A percentile compares a stretch with the other conserved stretches of the same genome.
These are phyloP conservation scores for Nakaseomyces nivariensis DNA, from an alignment of 1,139 yeast species.

Conservation along the genomic window DNA sequence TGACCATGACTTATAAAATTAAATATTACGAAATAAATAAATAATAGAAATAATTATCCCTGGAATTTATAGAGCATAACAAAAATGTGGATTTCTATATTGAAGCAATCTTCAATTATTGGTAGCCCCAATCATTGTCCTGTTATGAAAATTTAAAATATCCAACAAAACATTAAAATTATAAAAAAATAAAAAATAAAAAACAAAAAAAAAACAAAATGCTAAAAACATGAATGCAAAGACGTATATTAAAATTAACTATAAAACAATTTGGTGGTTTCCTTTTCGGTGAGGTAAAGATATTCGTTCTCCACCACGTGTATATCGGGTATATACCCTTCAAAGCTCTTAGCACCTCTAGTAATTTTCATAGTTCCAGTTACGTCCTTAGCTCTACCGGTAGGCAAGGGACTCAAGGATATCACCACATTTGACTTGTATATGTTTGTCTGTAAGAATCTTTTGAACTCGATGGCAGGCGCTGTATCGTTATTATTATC, in stretches of 20 bases:
- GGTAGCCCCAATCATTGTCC: too few relatives aligned
- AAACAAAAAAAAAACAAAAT: neutral
- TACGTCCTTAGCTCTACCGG: constrained; percentile 77
- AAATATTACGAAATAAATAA: neutral
- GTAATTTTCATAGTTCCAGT: constrained; percentile 60
- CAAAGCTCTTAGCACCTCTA: constrained; percentile 36
- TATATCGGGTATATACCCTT: constrained; percentile 9
- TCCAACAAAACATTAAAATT: too few relatives aligned
- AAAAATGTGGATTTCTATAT: too few relatives aligned
- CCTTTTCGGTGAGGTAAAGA: constrained; percentile 51
- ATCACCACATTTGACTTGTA: constrained; percentile 28
- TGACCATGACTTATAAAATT: neutral
- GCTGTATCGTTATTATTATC: constrained; percentile 8
- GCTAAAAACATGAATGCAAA: neutral
- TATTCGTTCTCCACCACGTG: constrained; percentile 52
- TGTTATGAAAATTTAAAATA: too few relatives aligned
- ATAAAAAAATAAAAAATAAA: too few relatives aligned
- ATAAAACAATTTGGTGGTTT: constrained; percentile 35
- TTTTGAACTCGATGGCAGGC: constrained; percentile 16
- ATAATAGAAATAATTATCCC: too few relatives aligned
- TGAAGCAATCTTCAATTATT: too few relatives aligned
- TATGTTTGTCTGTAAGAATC: constrained; percentile 18
- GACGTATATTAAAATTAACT: constrained; percentile 20
- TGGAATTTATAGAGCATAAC: too few relatives aligned
- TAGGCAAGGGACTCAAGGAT: constrained; percentile 52